A percentile compares a stretch with the other conserved stretches of the same genome.
phyloP scores from a whole-genome alignment of 768 basidiomycete species.

The Xanthoconium purpureum region DNA sequence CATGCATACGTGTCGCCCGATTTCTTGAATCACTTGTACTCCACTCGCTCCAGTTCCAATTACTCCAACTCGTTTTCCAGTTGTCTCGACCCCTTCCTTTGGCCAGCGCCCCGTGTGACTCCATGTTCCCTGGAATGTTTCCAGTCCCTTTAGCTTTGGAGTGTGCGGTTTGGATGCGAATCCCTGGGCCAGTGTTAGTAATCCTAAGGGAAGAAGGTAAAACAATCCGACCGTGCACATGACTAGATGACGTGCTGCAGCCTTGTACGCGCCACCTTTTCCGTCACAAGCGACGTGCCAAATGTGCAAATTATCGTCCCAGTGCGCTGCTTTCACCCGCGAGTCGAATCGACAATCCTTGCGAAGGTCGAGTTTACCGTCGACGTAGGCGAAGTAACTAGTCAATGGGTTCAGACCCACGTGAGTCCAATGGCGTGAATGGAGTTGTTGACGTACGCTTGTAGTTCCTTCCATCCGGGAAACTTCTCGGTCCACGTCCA shows the following conservation, averaged over 20 bases:
- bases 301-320: conserved; percentile 4
- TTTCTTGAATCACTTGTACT: conserved; percentile 1
- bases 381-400: conserved; percentile 17
- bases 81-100: too few relatives aligned
- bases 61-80: too few relatives aligned
- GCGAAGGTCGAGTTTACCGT: conserved; percentile 8
- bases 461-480: not conserved
- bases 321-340: conserved; percentile 4
- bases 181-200: conserved; percentile 1
- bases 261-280: conserved; percentile 10
- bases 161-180: not conserved
- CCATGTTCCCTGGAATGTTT: conserved; percentile 7
- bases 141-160: conserved; percentile 8
- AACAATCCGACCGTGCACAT: conserved; percentile 8
- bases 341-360: conserved; percentile 17
- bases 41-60: too few relatives aligned
- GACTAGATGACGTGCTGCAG: conserved; percentile 9
- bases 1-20: conserved; percentile 8
- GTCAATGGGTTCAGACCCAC: not conserved
- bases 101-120: conserved; percentile 2
- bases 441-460: too few relatives aligned
- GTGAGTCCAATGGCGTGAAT: too few relatives aligned
- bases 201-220: not conserved
- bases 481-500: conserved; percentile 16
- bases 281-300: not conserved